Conservation (phyloP, 2,329 filamentous ascomycete species). For the Exophiala sideris region DNA sequence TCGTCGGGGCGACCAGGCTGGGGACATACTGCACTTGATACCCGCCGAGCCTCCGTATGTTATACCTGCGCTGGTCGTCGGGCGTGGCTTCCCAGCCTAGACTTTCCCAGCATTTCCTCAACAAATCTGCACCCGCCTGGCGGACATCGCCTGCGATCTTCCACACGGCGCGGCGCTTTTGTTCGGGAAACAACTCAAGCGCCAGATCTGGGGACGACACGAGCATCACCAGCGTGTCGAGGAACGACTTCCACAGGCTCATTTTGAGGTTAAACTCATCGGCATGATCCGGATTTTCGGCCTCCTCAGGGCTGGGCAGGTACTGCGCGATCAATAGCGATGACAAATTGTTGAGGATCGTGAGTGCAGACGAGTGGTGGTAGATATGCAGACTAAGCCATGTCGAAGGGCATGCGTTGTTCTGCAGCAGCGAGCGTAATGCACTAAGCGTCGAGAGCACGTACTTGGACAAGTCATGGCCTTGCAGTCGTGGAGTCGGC, state of each 20-base stretch:
- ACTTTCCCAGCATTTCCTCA: conserved; percentile 85
- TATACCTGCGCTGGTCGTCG: conserved; percentile 76
- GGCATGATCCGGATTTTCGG: conserved; percentile 43
- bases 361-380: conserved; percentile 86
- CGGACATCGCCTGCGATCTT: conserved; percentile 97
- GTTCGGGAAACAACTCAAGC: conserved; percentile 92
- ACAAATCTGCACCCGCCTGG: conserved; percentile 81
- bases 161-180: conserved; percentile 94
- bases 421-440: conserved; percentile 82
- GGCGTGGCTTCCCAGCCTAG: conserved; percentile 90
- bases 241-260: conserved; percentile 82
- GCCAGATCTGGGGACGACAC: conserved; percentile 86
- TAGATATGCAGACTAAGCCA: conserved; percentile 95
- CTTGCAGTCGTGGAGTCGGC: conserved; percentile 63
- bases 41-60: conserved; percentile 79
- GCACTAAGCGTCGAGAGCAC: conserved; percentile 77
- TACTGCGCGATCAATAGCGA: conserved; percentile 77
- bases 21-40: conserved; percentile 99
- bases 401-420: conserved; percentile 80
- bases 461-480: conserved; percentile 41
- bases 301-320: conserved; percentile 80
- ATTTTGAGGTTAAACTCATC: conserved; percentile 82
- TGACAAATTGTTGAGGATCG: conserved; percentile 76
- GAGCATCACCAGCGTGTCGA: conserved; percentile 81
- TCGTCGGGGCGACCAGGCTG: conserved; percentile 81